Conservation (phyloP, 495 filamentous ascomycete species). For the Podospora pseudocomata region DNA sequence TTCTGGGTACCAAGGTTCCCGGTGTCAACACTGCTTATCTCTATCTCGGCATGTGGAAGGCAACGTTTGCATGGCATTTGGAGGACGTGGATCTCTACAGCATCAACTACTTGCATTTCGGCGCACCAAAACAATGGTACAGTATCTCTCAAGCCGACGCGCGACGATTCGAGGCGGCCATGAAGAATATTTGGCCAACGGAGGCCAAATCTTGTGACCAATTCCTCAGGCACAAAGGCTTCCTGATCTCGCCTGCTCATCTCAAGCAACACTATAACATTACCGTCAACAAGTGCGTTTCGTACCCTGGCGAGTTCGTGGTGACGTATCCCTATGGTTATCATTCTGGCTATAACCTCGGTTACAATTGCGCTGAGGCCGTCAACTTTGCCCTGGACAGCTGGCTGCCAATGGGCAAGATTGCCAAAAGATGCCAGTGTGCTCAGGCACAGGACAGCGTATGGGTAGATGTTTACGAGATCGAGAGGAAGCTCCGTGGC, state of each 20-base stretch:
- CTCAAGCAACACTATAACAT: constrained; percentile 86
- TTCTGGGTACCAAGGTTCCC: constrained; percentile 89
- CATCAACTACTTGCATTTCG: constrained; percentile 99
- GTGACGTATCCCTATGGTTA: constrained; percentile 99
- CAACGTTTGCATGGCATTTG: constrained; percentile 97
- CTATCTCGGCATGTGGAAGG: constrained; percentile 99
- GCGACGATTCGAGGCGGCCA: constrained; percentile 87
- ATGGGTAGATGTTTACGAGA: constrained; percentile 93
- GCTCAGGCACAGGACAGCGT: constrained; percentile 84
- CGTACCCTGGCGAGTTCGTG: constrained; percentile 95
- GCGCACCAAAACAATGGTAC: constrained; percentile 98
- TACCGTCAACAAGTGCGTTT: constrained; percentile 92
- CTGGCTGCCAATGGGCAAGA: constrained; percentile 90
- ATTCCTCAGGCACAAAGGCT: constrained; percentile 96
- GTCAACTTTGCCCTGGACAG: constrained; percentile 96
- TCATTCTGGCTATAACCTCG: constrained; percentile 95
- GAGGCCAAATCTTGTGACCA: constrained; percentile 97
- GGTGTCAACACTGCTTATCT: constrained; percentile 99
- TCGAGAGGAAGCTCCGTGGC: constrained; percentile 88
- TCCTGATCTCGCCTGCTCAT: constrained; percentile 89
- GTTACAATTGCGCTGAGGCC: constrained; percentile 98
- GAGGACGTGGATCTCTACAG: constrained; percentile 99
- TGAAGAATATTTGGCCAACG: constrained; percentile 91
- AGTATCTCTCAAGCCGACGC: constrained; percentile 97
- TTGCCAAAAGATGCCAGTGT: constrained; percentile 97